A percentile compares a stretch with the other conserved stretches of the same genome.
Evolutionary conservation across 2,329 filamentous ascomycete genomes (phyloP).

Genomic region (Aspergillus texensis): DNA sequence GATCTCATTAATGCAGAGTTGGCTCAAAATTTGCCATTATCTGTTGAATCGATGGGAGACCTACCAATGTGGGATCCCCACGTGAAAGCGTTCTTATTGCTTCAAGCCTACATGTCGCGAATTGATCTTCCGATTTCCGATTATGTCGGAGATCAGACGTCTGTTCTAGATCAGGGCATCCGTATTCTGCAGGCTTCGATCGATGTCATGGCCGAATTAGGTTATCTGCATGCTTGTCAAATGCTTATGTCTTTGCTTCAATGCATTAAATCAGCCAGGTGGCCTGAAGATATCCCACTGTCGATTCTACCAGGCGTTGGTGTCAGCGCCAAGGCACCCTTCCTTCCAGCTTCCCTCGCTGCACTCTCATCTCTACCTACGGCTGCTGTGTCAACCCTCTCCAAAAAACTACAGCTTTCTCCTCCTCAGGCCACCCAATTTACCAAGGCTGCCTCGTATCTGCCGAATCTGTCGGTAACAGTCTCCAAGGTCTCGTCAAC

Average conservation of each 20-base stretch:
- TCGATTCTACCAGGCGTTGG: slow-evolving; percentile 76
- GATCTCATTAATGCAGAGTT: slow-evolving; percentile 94
- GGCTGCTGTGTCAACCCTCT: slow-evolving; percentile 28
- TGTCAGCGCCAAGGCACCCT: slow-evolving; percentile 27
- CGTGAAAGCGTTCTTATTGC: slow-evolving; percentile 89
- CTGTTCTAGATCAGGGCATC: slow-evolving; percentile 90
- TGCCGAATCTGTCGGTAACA: slow-evolving; percentile 70
- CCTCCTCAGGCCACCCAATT: slow-evolving; percentile 36
- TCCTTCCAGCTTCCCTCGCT: slow-evolving; percentile 34
- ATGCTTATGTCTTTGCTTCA: slow-evolving; percentile 86
- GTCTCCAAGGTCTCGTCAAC: slow-evolving; percentile 64
- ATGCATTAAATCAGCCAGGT: slow-evolving; percentile 88
- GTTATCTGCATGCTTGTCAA: slow-evolving; percentile 73
- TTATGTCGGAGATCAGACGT: slow-evolving; percentile 90
- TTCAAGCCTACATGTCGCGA: slow-evolving; percentile 93
- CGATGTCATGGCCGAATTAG: slow-evolving; percentile 90
- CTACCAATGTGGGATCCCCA: slow-evolving; percentile 98
- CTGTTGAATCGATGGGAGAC: slow-evolving; percentile 60
- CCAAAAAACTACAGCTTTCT: slow-evolving; percentile 34
- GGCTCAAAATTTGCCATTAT: slow-evolving; percentile 76
- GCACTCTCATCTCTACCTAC: slow-evolving; percentile 34
- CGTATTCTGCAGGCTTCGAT: slow-evolving; percentile 96
- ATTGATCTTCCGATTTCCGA: slow-evolving; percentile 92
- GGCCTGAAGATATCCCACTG: slow-evolving; percentile 79
- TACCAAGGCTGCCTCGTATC: slow-evolving; percentile 61